Conservation (phyloP, 1,139 yeast genomes). For the Pichia sp. region DNA sequence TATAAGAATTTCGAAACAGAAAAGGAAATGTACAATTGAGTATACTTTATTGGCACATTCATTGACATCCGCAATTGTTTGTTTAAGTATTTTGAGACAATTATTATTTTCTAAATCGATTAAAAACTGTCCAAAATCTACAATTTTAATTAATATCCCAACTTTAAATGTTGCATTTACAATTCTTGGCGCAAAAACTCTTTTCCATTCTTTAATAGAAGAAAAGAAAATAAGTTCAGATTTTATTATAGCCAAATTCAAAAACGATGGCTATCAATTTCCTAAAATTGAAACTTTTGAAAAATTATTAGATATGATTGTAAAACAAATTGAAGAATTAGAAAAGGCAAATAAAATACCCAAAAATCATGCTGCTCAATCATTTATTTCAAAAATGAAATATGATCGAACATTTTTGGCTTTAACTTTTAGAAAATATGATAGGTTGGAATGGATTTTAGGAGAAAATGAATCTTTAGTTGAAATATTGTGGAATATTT, state of each 20-base stretch:
- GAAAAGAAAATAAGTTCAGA: not conserved
- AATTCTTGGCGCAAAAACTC: constrained; percentile 27
- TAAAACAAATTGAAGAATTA: constrained; percentile 1
- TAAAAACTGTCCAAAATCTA: not conserved
- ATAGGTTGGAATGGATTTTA: constrained; percentile 69
- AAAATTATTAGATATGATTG: constrained; percentile 27
- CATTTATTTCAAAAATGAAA: constrained; percentile 27
- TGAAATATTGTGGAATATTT: constrained; percentile 39
- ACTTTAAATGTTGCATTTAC: constrained; percentile 41
- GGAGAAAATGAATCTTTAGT: constrained; percentile 46
- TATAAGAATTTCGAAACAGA: constrained; percentile 39
- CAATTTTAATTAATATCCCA: constrained; percentile 44
- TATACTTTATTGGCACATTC: constrained; percentile 55
- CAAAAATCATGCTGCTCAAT: constrained; percentile 7
- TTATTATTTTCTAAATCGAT: constrained; percentile 30
- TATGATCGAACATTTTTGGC: constrained; percentile 25
- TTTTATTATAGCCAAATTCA: constrained; percentile 16
- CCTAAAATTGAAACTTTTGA: constrained; percentile 34
- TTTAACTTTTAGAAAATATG: constrained; percentile 61
- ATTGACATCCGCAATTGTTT: constrained; percentile 45
- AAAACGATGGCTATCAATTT: constrained; percentile 34
- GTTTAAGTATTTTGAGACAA: constrained; percentile 55
- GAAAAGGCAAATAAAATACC: constrained; percentile 7
- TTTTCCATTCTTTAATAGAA: constrained; percentile 6
- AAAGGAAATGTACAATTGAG: constrained; percentile 27